Evolutionary conservation across 805 yeast species (phyloP).

Genomic region (Nakazawaea wickerhamii): DNA sequence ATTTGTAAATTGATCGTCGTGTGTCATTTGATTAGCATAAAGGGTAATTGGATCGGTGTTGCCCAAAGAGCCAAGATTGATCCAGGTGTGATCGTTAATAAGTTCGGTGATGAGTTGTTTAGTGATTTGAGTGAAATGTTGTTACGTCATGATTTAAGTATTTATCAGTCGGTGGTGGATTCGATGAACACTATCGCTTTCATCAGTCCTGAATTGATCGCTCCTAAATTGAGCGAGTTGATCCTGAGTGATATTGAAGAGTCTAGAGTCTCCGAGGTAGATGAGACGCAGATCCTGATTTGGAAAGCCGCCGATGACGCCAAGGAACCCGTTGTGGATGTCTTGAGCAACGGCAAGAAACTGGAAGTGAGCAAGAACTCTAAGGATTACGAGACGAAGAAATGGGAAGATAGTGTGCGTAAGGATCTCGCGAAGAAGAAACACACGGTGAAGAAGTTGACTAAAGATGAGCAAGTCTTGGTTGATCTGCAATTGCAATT

Average conservation of each 20-base stretch:
- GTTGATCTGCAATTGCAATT: conserved; percentile 57
- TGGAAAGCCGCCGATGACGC: conserved; percentile 67
- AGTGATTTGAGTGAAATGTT: conserved; percentile 14
- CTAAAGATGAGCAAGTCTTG: conserved; percentile 69
- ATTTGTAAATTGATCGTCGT: conserved; percentile 37
- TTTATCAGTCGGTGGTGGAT: conserved; percentile 47
- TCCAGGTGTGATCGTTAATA: conserved; percentile 51
- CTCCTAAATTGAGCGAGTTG: conserved; percentile 43
- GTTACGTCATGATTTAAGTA: conserved; percentile 29
- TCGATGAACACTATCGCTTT: conserved; percentile 48
- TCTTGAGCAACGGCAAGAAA: conserved; percentile 40
- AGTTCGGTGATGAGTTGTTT: conserved; percentile 22
- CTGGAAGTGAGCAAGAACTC: conserved; percentile 57
- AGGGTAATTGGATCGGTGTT: conserved; percentile 74
- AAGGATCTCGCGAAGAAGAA: conserved; percentile 63
- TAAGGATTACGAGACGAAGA: conserved; percentile 76
- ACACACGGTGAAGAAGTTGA: conserved; percentile 42
- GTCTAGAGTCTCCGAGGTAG: conserved; percentile 31
- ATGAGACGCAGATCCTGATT: conserved; percentile 49
- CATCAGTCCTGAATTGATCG: conserved; percentile 50
- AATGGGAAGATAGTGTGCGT: conserved; percentile 87
- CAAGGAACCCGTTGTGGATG: conserved; percentile 53
- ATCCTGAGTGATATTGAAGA: conserved; percentile 39
- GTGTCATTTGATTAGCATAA: conserved; percentile 36
- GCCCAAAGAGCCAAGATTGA: conserved; percentile 56